Evolutionary conservation across 1,284 basidiomycete species (phyloP).

Genomic region (Trametes sp.): DNA sequence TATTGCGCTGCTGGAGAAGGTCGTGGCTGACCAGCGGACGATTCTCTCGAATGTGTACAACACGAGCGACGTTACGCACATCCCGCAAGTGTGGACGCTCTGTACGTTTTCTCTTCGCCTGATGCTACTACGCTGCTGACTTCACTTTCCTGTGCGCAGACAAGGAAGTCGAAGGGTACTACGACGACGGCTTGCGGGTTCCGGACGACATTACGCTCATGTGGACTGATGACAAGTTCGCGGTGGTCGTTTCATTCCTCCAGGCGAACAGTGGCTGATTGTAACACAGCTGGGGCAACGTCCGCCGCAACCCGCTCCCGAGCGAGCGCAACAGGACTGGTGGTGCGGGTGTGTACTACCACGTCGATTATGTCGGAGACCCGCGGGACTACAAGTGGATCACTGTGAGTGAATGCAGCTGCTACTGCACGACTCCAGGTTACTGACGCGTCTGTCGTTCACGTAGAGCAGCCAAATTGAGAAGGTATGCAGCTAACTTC

Average conservation of each 20-base stretch:
- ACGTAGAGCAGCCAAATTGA: slow-evolving; percentile 37
- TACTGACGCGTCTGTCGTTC: neutral
- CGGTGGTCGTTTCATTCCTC: neutral
- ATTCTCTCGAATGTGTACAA: slow-evolving; percentile 67
- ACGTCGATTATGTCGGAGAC: slow-evolving; percentile 57
- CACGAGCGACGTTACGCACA: slow-evolving; percentile 53
- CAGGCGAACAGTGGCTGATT: neutral
- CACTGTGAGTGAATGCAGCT: slow-evolving; percentile 53
- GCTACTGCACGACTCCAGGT: too few relatives aligned
- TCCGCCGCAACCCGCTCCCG: slow-evolving; percentile 60
- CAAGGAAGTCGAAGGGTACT: slow-evolving; percentile 76
- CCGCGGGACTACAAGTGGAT: slow-evolving; percentile 71
- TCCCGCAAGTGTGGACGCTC: slow-evolving; percentile 73
- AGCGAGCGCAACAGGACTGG: slow-evolving; percentile 64
- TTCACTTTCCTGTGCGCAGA: slow-evolving; percentile 40
- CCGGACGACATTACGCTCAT: slow-evolving; percentile 64
- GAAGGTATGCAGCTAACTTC: slow-evolving; percentile 39
- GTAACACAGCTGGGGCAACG: slow-evolving; percentile 60
- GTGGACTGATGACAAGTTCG: slow-evolving; percentile 70
- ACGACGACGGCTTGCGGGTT: slow-evolving; percentile 63
- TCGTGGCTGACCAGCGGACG: slow-evolving; percentile 68
- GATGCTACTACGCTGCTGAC: neutral
- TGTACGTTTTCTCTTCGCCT: slow-evolving; percentile 49
- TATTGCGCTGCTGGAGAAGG: slow-evolving; percentile 59
- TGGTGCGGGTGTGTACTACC: slow-evolving; percentile 75